Conservation (phyloP, 352 stramenopile genomes). For the Synura sp. region DNA sequence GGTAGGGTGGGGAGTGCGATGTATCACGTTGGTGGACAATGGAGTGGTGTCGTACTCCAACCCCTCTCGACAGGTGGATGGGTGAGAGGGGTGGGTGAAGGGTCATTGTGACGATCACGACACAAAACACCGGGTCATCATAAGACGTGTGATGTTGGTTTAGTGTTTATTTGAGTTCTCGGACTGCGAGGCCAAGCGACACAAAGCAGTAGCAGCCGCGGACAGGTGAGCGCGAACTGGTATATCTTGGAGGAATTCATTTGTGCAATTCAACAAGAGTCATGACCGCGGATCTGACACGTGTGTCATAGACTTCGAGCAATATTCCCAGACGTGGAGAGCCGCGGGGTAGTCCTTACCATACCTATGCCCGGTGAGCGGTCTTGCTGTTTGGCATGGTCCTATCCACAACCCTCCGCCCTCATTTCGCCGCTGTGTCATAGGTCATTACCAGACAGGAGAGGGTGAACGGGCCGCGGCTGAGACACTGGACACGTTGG, state of each 20-base stretch:
- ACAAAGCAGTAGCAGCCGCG: slow-evolving; percentile 87
- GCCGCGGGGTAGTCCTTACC: slow-evolving; percentile 74
- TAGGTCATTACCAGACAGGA: neutral
- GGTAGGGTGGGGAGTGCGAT: slow-evolving; percentile 87
- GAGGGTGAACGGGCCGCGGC: slow-evolving; percentile 55
- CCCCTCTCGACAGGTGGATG: slow-evolving; percentile 83
- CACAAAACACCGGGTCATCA: too few relatives aligned
- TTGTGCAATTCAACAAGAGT: too few relatives aligned
- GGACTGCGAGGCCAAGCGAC: slow-evolving; percentile 72
- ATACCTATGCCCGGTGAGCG: slow-evolving; percentile 99
- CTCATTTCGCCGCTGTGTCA: neutral
- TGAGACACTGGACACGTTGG: slow-evolving; percentile 72
- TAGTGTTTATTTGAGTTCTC: slow-evolving; percentile 48
- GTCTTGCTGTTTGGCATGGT: too few relatives aligned
- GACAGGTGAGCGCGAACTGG: neutral
- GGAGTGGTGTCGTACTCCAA: slow-evolving; percentile 95
- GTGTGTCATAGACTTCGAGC: slow-evolving; percentile 68
- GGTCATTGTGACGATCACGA: too few relatives aligned
- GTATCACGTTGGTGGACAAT: slow-evolving; percentile 97
- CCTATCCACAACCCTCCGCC: slow-evolving; percentile 70
- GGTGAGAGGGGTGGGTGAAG: too few relatives aligned
- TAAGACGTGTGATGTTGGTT: neutral
- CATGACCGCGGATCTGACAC: too few relatives aligned
- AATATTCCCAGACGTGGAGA: slow-evolving; percentile 86
- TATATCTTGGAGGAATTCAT: too few relatives aligned